A percentile compares a stretch with the other conserved stretches of the same genome.
These are phyloP conservation scores for Colletotrichum noveboracense DNA, from an alignment of 2,329 filamentous ascomycete species.

Conservation along the genomic window DNA sequence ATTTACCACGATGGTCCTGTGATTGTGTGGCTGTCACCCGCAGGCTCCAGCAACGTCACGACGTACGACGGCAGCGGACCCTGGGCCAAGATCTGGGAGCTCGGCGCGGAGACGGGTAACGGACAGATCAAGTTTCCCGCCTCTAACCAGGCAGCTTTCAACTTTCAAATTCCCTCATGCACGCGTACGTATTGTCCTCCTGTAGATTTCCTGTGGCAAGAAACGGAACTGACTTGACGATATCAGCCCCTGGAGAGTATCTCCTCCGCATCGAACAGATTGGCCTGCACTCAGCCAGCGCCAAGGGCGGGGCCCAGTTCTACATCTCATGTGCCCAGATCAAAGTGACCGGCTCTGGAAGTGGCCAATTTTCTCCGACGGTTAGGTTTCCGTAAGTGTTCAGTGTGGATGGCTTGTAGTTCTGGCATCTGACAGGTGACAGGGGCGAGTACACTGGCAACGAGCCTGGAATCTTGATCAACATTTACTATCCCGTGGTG, in stretches of 20 bases:
- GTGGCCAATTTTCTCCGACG: slow-evolving; percentile 6
- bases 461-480: slow-evolving; percentile 21
- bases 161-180: slow-evolving; percentile 19
- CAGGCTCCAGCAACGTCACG: slow-evolving; percentile 3
- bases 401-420: background rate
- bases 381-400: slow-evolving; percentile 15
- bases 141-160: slow-evolving; percentile 5
- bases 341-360: slow-evolving; percentile 25
- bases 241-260: slow-evolving; percentile 29
- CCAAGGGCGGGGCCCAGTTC: slow-evolving; percentile 38
- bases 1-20: slow-evolving; percentile 19
- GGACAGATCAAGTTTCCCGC: slow-evolving; percentile 21
- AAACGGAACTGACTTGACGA: background rate
- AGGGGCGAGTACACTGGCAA: slow-evolving; percentile 14
- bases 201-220: background rate
- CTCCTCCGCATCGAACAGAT: slow-evolving; percentile 42
- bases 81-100: slow-evolving; percentile 18
- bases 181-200: slow-evolving; percentile 3
- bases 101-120: slow-evolving; percentile 8
- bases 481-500: slow-evolving; percentile 20
- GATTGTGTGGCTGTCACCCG: slow-evolving; percentile 16
- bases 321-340: slow-evolving; percentile 41
- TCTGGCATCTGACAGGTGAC: background rate
- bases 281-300: slow-evolving; percentile 37
- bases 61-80: slow-evolving; percentile 13